Evolutionary conservation across 2,329 filamentous ascomycete species (phyloP).

Genomic region (Colletotrichum paranaense): DNA sequence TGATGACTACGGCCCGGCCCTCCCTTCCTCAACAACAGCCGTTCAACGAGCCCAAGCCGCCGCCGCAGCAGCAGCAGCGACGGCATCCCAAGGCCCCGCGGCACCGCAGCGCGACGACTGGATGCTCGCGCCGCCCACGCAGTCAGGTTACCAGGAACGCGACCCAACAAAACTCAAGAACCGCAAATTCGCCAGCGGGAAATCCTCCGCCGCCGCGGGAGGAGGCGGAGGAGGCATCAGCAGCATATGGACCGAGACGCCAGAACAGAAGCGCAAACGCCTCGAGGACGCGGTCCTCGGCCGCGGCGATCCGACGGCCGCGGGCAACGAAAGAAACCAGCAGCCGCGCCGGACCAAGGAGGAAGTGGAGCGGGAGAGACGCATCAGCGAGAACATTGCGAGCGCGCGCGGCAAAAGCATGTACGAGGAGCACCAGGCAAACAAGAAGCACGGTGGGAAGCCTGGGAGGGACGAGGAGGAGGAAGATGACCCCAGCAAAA

Average conservation of each 20-base stretch:
- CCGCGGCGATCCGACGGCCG: conserved; percentile 55
- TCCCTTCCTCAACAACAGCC: conserved; percentile 56
- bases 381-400: conserved; percentile 62
- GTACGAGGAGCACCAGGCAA: conserved; percentile 67
- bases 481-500: conserved; percentile 90
- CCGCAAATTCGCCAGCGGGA: conserved; percentile 82
- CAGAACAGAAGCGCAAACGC: conserved; percentile 85
- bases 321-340: conserved; percentile 46
- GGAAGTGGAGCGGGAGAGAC: conserved; percentile 65
- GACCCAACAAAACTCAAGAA: conserved; percentile 87
- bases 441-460: conserved; percentile 43
- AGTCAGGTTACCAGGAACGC: conserved; percentile 67
- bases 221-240: conserved; percentile 55
- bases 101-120: conserved; percentile 81
- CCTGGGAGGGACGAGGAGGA: conserved; percentile 63
- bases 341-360: conserved; percentile 62
- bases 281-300: conserved; percentile 87
- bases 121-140: conserved; percentile 79
- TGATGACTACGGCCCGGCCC: conserved; percentile 70
- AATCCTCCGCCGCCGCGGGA: conserved; percentile 43
- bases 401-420: conserved; percentile 68
- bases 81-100: conserved; percentile 44
- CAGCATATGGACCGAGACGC: conserved; percentile 91
- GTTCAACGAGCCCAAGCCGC: conserved; percentile 47
- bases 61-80: conserved; percentile 44